These are phyloP conservation scores for Scopulariopsis brevicaulis DNA, from an alignment of 2,329 filamentous ascomycete species.

Conservation along the genomic window DNA sequence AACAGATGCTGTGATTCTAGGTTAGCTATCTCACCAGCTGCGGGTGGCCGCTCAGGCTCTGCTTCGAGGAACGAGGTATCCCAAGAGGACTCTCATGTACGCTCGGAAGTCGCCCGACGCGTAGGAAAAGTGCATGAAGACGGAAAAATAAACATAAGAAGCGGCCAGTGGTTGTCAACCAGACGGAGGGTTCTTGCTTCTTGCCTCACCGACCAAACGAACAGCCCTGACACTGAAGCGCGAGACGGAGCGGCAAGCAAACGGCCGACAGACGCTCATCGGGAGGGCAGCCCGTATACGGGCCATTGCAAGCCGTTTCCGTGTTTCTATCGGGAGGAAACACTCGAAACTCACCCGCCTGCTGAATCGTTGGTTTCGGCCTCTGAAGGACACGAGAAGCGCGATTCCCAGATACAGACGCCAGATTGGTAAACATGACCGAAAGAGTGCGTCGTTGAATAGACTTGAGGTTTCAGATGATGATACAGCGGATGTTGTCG, in stretches of 20 bases:
- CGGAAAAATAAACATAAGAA: background rate
- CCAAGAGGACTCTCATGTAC: background rate
- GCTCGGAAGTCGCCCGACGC: background rate
- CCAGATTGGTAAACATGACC: background rate
- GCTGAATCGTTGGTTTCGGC: background rate
- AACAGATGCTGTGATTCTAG: background rate
- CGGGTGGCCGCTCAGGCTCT: background rate
- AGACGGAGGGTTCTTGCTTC: background rate
- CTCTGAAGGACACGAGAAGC: background rate
- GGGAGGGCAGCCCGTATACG: background rate
- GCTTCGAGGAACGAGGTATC: background rate
- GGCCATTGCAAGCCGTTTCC: background rate
- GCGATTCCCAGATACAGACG: background rate
- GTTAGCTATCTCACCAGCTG: background rate
- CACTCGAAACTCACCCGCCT: background rate
- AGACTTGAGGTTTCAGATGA: slow-evolving; percentile 1
- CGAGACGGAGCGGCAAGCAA: background rate
- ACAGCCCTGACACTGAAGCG: background rate
- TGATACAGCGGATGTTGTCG: background rate
- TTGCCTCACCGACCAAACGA: background rate
- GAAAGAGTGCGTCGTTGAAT: background rate
- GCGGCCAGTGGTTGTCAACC: background rate
- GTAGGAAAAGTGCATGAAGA: background rate
- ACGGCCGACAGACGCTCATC: background rate
- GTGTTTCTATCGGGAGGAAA: background rate